Percentiles rank a stretch among this genome's conserved stretches.
Evolutionary conservation across 352 stramenopile species (phyloP).

Genomic region (Globisporangium paroecandrum): DNA sequence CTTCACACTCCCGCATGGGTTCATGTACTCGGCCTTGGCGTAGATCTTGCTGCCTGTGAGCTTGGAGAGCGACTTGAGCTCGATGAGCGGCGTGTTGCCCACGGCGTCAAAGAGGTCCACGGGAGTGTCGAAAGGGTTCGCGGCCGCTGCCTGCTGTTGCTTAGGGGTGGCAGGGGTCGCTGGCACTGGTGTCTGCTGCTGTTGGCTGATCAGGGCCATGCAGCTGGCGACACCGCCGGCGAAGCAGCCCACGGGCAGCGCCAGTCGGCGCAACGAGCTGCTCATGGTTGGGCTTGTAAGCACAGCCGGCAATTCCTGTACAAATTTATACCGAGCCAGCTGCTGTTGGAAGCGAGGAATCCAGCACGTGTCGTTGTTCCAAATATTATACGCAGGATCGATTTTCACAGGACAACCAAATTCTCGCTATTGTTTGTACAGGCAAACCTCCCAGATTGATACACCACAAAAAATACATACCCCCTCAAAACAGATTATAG

Average conservation of each 20-base stretch:
- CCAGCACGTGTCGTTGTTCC: too few relatives aligned
- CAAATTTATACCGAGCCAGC: too few relatives aligned
- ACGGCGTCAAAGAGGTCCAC: slow-evolving; percentile 65
- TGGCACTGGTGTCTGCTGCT: background rate
- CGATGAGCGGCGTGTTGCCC: slow-evolving; percentile 72
- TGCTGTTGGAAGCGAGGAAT: too few relatives aligned
- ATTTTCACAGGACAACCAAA: too few relatives aligned
- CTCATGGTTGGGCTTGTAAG: background rate
- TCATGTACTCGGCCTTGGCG: slow-evolving; percentile 83
- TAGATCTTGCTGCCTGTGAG: slow-evolving; percentile 77
- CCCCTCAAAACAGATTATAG: too few relatives aligned
- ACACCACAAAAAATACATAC: too few relatives aligned
- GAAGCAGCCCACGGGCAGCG: slow-evolving; percentile 19
- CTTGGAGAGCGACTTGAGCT: slow-evolving; percentile 60
- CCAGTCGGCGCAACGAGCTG: slow-evolving; percentile 16
- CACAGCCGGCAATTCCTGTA: too few relatives aligned
- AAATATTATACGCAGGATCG: too few relatives aligned
- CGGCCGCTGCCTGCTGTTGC: background rate
- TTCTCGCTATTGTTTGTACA: too few relatives aligned
- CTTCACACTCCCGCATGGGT: slow-evolving; percentile 93
- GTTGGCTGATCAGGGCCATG: slow-evolving; percentile 1
- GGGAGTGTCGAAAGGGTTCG: slow-evolving; percentile 27
- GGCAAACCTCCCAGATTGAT: too few relatives aligned
- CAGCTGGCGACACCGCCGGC: slow-evolving; percentile 17
- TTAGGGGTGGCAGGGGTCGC: background rate